Percentiles rank a stretch among this genome's conserved stretches.
Conservation (phyloP, 2,329 filamentous ascomycete species). For the Microsporum audouinii region DNA sequence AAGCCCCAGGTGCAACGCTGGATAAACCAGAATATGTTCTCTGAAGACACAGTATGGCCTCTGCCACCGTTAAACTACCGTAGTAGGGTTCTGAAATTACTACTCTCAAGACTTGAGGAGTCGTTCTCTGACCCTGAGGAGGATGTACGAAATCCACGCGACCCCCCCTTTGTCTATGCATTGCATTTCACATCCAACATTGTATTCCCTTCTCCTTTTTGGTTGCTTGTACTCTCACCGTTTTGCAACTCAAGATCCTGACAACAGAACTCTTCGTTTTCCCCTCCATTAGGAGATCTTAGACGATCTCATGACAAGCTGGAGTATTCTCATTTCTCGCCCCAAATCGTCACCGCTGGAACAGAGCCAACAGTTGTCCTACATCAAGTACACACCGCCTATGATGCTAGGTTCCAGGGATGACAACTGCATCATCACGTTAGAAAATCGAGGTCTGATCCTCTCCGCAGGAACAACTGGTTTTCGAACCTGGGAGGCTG, state of each 20-base stretch:
- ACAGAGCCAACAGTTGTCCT: slow-evolving; percentile 58
- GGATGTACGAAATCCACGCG: slow-evolving; percentile 50
- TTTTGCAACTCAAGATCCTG: slow-evolving; percentile 12
- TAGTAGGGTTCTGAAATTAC: slow-evolving; percentile 58
- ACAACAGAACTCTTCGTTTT: slow-evolving; percentile 15
- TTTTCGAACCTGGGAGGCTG: slow-evolving; percentile 59
- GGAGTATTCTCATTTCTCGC: slow-evolving; percentile 54
- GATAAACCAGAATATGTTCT: slow-evolving; percentile 57
- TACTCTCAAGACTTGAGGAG: slow-evolving; percentile 58
- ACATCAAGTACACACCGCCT: slow-evolving; percentile 57
- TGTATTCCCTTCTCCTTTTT: slow-evolving; percentile 7
- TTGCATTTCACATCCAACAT: background rate
- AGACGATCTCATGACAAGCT: slow-evolving; percentile 61
- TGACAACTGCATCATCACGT: slow-evolving; percentile 29
- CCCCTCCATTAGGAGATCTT: slow-evolving; percentile 58
- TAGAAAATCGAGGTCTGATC: slow-evolving; percentile 45
- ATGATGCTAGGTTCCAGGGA: slow-evolving; percentile 6
- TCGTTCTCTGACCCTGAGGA: slow-evolving; percentile 71
- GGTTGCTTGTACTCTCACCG: slow-evolving; percentile 1
- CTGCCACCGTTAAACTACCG: slow-evolving; percentile 60
- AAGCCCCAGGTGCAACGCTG: slow-evolving; percentile 52
- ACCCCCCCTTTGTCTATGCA: slow-evolving; percentile 5
- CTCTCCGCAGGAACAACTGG: slow-evolving; percentile 53
- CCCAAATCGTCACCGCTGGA: slow-evolving; percentile 53
- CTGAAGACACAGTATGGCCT: slow-evolving; percentile 43